Conservation (phyloP, 352 stramenopile species). For the Phytophthora agathidicida region DNA sequence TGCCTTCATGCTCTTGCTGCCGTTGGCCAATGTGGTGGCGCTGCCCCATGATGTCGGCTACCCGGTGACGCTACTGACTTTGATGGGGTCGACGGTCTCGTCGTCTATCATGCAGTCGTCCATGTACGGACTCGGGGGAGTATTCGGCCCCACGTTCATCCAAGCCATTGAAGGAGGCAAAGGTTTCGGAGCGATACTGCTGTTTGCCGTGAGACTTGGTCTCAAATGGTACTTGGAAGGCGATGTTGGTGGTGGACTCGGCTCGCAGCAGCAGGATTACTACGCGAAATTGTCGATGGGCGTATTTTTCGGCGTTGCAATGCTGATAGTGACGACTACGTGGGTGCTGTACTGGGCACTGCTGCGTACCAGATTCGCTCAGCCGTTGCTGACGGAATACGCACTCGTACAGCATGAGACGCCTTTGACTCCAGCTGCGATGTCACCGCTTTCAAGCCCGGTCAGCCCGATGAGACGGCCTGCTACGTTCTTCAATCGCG, state of each 20-base stretch:
- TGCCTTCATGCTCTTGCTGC: conserved; percentile 60
- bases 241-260: not conserved
- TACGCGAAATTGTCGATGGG: conserved; percentile 51
- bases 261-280: conserved; percentile 18
- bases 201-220: conserved; percentile 65
- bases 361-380: conserved; percentile 58
- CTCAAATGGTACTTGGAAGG: conserved; percentile 65
- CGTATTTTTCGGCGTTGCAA: conserved; percentile 70
- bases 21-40: conserved; percentile 63
- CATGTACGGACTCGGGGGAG: conserved; percentile 75
- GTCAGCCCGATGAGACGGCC: conserved; percentile 29
- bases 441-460: conserved; percentile 63
- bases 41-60: conserved; percentile 56
- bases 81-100: conserved; percentile 70
- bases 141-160: conserved; percentile 79
- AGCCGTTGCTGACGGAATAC: conserved; percentile 74
- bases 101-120: conserved; percentile 77
- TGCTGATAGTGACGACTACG: conserved; percentile 57
- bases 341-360: conserved; percentile 61
- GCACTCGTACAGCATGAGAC: conserved; percentile 70
- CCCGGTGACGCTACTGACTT: conserved; percentile 55
- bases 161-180: conserved; percentile 84
- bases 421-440: conserved; percentile 46
- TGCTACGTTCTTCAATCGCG: conserved; percentile 18
- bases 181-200: conserved; percentile 73